Conservation (phyloP, 2,329 filamentous ascomycete genomes). For the Penicillium sp. region DNA sequence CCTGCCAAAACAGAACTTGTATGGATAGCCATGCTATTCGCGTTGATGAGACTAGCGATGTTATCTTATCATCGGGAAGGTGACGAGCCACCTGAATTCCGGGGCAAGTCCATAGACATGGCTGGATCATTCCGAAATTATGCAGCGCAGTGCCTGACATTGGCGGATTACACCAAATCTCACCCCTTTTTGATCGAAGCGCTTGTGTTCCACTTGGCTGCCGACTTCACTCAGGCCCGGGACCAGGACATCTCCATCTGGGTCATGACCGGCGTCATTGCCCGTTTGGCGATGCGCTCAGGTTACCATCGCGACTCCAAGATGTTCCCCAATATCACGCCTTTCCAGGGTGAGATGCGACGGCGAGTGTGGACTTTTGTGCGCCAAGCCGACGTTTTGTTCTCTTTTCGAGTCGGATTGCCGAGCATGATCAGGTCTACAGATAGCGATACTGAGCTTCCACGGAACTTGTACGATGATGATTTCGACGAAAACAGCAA, state of each 20-base stretch:
- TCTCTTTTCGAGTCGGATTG: conserved; percentile 65
- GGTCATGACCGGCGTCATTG: conserved; percentile 58
- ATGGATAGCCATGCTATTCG: conserved; percentile 61
- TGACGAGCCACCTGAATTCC: conserved; percentile 62
- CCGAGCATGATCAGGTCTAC: conserved; percentile 63
- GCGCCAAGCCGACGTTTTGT: conserved; percentile 59
- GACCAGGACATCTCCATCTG: conserved; percentile 60
- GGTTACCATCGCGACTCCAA: conserved; percentile 62
- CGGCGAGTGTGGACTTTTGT: conserved; percentile 50
- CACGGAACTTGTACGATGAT: conserved; percentile 61
- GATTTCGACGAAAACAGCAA: conserved; percentile 58
- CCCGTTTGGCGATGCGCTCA: conserved; percentile 62
- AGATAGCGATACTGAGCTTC: conserved; percentile 60
- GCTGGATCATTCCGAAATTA: conserved; percentile 48
- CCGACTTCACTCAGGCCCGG: conserved; percentile 56
- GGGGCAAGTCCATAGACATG: conserved; percentile 52
- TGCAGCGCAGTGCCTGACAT: conserved; percentile 60
- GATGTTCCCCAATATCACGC: conserved; percentile 56
- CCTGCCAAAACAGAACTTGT: conserved; percentile 55
- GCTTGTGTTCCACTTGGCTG: conserved; percentile 59
- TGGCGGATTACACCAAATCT: conserved; percentile 62
- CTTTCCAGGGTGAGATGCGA: conserved; percentile 60
- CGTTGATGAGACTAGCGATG: conserved; percentile 62
- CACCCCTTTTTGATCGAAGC: conserved; percentile 59
- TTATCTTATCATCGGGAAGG: conserved; percentile 60